These are phyloP conservation scores for Pseudoneurospora amorphoporcata DNA, from an alignment of 495 filamentous ascomycete species.

Conservation along the genomic window DNA sequence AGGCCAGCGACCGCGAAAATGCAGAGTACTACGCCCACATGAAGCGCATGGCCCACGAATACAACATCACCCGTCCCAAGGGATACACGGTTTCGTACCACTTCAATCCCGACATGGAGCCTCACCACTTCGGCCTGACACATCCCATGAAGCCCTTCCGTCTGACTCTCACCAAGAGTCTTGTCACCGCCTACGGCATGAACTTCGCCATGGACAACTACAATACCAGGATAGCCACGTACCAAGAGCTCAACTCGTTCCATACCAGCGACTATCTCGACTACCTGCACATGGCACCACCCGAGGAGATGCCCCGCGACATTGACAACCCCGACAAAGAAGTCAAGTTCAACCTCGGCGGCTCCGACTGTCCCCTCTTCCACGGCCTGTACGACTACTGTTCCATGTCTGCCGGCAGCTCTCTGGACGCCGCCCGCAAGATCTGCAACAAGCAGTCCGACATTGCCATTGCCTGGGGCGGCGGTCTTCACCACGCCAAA, in stretches of 20 bases:
- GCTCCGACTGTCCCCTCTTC: slow-evolving; percentile 90
- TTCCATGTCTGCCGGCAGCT: slow-evolving; percentile 82
- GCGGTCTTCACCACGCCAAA: slow-evolving; percentile 94
- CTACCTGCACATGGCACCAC: slow-evolving; percentile 54
- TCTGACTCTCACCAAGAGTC: slow-evolving; percentile 84
- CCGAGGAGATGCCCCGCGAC: slow-evolving; percentile 39
- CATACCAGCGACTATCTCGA: slow-evolving; percentile 85
- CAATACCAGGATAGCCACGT: slow-evolving; percentile 66
- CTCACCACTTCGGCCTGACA: slow-evolving; percentile 86
- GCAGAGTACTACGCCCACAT: slow-evolving; percentile 54
- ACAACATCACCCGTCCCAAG: slow-evolving; percentile 65
- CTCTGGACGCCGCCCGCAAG: slow-evolving; percentile 83
- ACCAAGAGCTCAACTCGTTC: slow-evolving; percentile 79
- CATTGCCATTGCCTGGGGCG: slow-evolving; percentile 97
- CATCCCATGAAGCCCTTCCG: slow-evolving; percentile 99
- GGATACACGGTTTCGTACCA: slow-evolving; percentile 94
- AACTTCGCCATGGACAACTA: slow-evolving; percentile 93
- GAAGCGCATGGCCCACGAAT: slow-evolving; percentile 53
- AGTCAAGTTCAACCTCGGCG: slow-evolving; percentile 69
- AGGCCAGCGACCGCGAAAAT: slow-evolving; percentile 45
- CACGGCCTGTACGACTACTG: slow-evolving; percentile 94
- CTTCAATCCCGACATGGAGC: slow-evolving; percentile 88
- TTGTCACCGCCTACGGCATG: slow-evolving; percentile 90
- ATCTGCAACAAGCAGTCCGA: slow-evolving; percentile 76
- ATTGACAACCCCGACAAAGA: slow-evolving; percentile 38